Base-by-base conservation (phyloP, 1,139 yeast genomes). In the Lodderomyces beijingensis region DNA sequence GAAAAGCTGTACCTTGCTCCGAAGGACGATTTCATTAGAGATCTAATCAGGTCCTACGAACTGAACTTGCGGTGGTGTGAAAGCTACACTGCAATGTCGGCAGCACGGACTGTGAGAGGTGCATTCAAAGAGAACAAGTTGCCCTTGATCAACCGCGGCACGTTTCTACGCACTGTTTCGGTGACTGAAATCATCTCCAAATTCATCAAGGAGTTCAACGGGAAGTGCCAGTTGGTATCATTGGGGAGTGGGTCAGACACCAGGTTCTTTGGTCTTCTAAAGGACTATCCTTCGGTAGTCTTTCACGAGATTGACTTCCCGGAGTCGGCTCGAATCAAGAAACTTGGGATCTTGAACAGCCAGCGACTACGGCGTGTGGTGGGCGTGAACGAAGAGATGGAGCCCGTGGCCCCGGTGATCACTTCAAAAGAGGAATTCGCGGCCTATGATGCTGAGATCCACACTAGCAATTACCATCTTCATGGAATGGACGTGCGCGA, bases 161-260 rank as follows among this genome's bases (percentile, higher is more conserved):
- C 96, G 0, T 89, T 79, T 59, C 63, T 88, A 25, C 65, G 98
- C 19, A 81, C 91, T 0, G 51, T 50, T 11, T 67, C 81, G 14
- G 76, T 91, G 19, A 82, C 85, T 46, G 31, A 48, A 11, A 57
- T 83, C 1, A 56, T 86, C 1, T 60, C 65, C 1, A 49, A 55
- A 22, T 86, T 84, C 44, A 41, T 84, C 3, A 40, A 42, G 2
- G 51, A 53, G 20, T 53, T 55, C 34, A 43, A 30, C 1, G 33
- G 30, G 9, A 16, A 20, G 6, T 60, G 75, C 30, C 95, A 88
- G 51, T 73, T 91, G 8, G 58, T 91, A 0, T 87, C 93, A 4
- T 57, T 91, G 15, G 98, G 98, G 0, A 86, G 96, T n/a, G 98
- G 98, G 1, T 84, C 94, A n/a, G 98, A 91, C 55, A 79, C 96